These are phyloP conservation scores for Crithidia expoeki DNA, from an alignment of 208 protist genomes.

Conservation along the genomic window DNA sequence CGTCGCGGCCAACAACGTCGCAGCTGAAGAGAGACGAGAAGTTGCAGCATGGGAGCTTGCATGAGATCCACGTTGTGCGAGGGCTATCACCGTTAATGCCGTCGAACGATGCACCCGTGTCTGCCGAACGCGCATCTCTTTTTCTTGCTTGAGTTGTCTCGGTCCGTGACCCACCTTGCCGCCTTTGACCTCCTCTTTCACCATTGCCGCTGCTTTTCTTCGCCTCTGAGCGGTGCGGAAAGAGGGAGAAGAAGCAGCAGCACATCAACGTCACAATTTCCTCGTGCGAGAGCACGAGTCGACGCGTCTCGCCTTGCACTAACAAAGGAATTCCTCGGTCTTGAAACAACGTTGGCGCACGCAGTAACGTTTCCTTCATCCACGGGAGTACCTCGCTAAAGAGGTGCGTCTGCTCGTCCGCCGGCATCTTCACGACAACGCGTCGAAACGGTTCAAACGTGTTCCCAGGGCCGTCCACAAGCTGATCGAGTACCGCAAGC, in stretches of 20 bases:
- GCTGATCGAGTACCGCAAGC: constrained; percentile 22
- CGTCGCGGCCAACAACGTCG: constrained; percentile 15
- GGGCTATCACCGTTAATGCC: neutral
- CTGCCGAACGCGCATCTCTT: neutral
- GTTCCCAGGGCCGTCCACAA: constrained; percentile 6
- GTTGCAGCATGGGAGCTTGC: constrained; percentile 46
- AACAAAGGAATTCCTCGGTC: constrained; percentile 31
- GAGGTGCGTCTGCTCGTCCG: constrained; percentile 38
- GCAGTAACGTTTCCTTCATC: constrained; percentile 49
- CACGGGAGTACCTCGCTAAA: constrained; percentile 61
- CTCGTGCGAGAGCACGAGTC: constrained; percentile 34
- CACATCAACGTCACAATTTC: constrained; percentile 49
- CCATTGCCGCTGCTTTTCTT: neutral
- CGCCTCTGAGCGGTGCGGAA: constrained; percentile 45
- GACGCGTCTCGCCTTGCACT: constrained; percentile 27
- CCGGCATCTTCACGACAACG: constrained; percentile 30
- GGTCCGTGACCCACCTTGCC: neutral
- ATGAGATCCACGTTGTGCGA: constrained; percentile 22
- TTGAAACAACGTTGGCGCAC: constrained; percentile 33
- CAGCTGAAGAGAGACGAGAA: constrained; percentile 56
- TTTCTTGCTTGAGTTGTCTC: too few relatives aligned
- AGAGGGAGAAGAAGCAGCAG: constrained; percentile 76
- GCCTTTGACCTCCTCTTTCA: neutral
- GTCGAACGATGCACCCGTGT: neutral
- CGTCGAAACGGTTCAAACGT: constrained; percentile 32